Percentiles rank a stretch among this genome's conserved stretches.
Conservation (phyloP, 352 stramenopile genomes). For the Globisporangium spinosum region DNA sequence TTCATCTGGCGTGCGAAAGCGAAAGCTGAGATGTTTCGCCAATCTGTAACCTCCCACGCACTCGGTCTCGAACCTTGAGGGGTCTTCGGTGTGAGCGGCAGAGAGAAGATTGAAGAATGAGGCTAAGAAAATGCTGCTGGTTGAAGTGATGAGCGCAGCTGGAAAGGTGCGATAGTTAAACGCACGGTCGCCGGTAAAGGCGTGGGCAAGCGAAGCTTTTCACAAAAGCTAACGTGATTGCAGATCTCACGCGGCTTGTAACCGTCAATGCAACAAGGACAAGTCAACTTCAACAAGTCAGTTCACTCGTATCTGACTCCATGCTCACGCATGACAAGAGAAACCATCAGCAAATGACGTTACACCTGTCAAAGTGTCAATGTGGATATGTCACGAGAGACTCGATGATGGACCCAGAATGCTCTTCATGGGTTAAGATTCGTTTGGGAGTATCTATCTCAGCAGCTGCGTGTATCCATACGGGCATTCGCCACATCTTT, state of each 20-base stretch:
- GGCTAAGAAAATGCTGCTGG: neutral
- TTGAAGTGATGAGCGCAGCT: constrained; percentile 4
- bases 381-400: neutral
- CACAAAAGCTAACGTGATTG: neutral
- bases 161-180: neutral
- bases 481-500: neutral
- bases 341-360: neutral
- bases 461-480: neutral
- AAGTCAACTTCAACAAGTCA: constrained; percentile 1
- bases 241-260: neutral
- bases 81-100: neutral
- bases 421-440: neutral
- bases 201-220: neutral
- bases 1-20: neutral
- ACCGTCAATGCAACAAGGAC: neutral
- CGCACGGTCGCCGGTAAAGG: neutral
- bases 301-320: neutral
- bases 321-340: neutral
- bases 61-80: neutral
- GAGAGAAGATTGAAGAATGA: constrained; percentile 12
- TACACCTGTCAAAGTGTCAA: neutral
- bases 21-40: neutral
- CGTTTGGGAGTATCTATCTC: neutral
- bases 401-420: neutral
- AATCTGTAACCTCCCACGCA: neutral